phyloP scores from a whole-genome alignment of 2,329 filamentous ascomycete species.

The Aspergillus neoniger region DNA sequence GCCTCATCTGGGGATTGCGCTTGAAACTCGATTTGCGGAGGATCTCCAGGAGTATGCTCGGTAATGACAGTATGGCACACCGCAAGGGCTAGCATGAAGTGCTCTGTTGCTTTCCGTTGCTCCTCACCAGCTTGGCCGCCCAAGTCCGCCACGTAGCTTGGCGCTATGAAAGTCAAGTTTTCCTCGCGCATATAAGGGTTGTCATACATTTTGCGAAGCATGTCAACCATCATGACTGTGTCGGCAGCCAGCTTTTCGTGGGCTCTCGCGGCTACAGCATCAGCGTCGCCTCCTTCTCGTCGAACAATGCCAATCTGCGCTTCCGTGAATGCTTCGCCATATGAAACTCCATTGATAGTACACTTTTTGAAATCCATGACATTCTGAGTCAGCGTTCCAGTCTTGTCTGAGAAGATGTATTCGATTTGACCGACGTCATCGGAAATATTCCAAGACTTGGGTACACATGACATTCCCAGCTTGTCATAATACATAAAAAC shows the following conservation, averaged over 20 bases:
- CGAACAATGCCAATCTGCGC: constrained; percentile 96
- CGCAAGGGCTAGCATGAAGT: constrained; percentile 92
- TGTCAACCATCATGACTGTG: constrained; percentile 68
- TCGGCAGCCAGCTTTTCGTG: constrained; percentile 77
- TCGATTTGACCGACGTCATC: constrained; percentile 98
- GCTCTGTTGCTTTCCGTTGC: constrained; percentile 76
- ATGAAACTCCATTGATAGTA: constrained; percentile 92
- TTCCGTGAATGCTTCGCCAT: constrained; percentile 97
- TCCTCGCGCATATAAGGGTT: constrained; percentile 92
- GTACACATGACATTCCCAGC: constrained; percentile 91
- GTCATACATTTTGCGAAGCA: constrained; percentile 75
- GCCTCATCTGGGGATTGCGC: constrained; percentile 97
- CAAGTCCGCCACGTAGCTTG: constrained; percentile 83
- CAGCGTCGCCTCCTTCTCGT: constrained; percentile 81
- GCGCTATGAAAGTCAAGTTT: constrained; percentile 86
- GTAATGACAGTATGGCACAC: constrained; percentile 97
- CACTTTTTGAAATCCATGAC: constrained; percentile 99
- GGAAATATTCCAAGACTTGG: constrained; percentile 98
- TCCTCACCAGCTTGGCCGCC: constrained; percentile 72
- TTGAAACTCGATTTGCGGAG: constrained; percentile 89
- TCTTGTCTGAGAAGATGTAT: constrained; percentile 98
- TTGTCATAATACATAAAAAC: constrained; percentile 95
- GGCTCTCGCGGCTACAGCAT: constrained; percentile 72
- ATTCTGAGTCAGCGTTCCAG: constrained; percentile 85
- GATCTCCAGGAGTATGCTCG: constrained; percentile 84